phyloP scores from a whole-genome alignment of 2,329 filamentous ascomycete genomes.

The Emmonsiellopsis sp. region DNA sequence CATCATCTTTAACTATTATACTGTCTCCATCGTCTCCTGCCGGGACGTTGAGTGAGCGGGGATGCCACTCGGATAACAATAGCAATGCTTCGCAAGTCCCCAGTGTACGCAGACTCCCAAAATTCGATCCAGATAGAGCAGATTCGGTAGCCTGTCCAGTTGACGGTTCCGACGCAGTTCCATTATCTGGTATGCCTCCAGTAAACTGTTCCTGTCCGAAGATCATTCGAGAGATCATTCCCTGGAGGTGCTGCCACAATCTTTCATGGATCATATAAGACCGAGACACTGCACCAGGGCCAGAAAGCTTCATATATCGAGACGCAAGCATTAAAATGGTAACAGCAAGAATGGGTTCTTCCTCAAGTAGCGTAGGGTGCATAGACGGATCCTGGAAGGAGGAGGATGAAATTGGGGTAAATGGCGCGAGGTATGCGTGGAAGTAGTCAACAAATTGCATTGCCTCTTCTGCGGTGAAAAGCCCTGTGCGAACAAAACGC shows the following conservation, averaged over 20 bases:
- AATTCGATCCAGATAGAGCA: conserved; percentile 12
- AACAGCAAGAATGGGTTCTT: conserved; percentile 79
- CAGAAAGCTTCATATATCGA: conserved; percentile 64
- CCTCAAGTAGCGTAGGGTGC: conserved; percentile 67
- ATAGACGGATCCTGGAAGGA: conserved; percentile 67
- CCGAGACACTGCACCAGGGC: conserved; percentile 64
- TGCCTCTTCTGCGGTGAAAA: conserved; percentile 80
- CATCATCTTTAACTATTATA: conserved; percentile 43
- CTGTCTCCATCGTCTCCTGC: conserved; percentile 45
- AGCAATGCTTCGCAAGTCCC: conserved; percentile 56
- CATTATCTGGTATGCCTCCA: conserved; percentile 60
- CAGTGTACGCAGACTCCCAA: conserved; percentile 66
- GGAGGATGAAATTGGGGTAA: conserved; percentile 80
- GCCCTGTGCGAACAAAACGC: conserved; percentile 78
- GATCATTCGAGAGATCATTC: conserved; percentile 84
- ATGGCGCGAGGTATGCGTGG: conserved; percentile 71
- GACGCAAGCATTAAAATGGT: conserved; percentile 82
- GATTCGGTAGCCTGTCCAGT: conserved; percentile 6
- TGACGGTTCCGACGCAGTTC: conserved; percentile 41
- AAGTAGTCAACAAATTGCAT: conserved; percentile 87
- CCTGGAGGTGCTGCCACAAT: conserved; percentile 77
- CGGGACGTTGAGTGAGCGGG: conserved; percentile 45
- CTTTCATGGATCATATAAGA: conserved; percentile 80
- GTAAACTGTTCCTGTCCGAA: conserved; percentile 89
- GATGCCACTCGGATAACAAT: conserved; percentile 49